Conservation (phyloP, 2,329 filamentous ascomycete species). For the Pyricularia pennisetigena region DNA sequence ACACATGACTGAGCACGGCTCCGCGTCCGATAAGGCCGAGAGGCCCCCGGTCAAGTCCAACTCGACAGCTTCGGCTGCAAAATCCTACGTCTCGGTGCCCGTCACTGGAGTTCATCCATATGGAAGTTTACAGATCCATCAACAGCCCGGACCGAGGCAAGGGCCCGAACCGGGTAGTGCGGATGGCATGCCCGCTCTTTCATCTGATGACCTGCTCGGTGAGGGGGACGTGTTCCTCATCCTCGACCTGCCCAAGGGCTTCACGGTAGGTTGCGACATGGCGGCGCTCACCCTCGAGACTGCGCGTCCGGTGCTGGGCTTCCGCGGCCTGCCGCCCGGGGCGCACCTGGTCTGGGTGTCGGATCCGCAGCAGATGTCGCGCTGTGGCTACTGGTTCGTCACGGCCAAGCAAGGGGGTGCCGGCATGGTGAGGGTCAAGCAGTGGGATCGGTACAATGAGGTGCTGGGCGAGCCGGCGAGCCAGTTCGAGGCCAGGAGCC, state of each 20-base stretch:
- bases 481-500: conserved; percentile 27
- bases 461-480: conserved; percentile 36
- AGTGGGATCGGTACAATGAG: conserved; percentile 49
- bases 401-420: conserved; percentile 17
- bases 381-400: conserved; percentile 49
- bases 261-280: conserved; percentile 44
- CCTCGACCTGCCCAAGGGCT: conserved; percentile 37
- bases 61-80: too few species aligned
- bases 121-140: conserved; percentile 30
- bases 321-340: conserved; percentile 44
- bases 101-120: conserved; percentile 29
- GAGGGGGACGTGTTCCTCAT: conserved; percentile 43
- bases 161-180: neutral
- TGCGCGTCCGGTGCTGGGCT: conserved; percentile 33
- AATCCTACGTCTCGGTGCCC: conserved; percentile 25
- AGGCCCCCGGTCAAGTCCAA: neutral
- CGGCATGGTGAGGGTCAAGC: conserved; percentile 31
- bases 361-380: conserved; percentile 34
- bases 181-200: neutral
- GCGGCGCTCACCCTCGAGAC: conserved; percentile 33
- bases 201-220: conserved; percentile 12
- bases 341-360: conserved; percentile 52
- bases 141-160: conserved; percentile 14
- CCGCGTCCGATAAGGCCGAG: neutral
- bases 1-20: neutral